phyloP scores from a whole-genome alignment of 768 basidiomycete species.

The Artomyces pyxidatus region DNA sequence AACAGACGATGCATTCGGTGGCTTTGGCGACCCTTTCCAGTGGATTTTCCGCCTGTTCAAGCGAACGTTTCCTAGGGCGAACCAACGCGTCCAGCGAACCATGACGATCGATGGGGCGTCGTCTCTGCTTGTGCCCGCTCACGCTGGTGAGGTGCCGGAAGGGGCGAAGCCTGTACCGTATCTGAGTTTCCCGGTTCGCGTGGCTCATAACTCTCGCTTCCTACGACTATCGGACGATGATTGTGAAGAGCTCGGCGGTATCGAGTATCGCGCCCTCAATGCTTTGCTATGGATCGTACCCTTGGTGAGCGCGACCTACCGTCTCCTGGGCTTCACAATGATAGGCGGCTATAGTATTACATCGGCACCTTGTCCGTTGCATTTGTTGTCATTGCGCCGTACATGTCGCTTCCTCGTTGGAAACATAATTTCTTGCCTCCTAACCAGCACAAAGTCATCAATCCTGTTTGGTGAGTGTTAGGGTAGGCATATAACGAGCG shows the following conservation, averaged over 20 bases:
- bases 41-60: conserved; percentile 35
- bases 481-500: too few species aligned
- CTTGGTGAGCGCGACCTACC: conserved; percentile 38
- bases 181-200: conserved; percentile 25
- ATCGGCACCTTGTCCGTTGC: conserved; percentile 32
- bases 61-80: conserved; percentile 50
- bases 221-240: conserved; percentile 68
- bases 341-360: conserved; percentile 32
- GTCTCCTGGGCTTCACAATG: background rate
- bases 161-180: conserved; percentile 25
- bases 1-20: conserved; percentile 6
- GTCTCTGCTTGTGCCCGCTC: conserved; percentile 31
- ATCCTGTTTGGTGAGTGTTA: conserved; percentile 31
- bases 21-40: conserved; percentile 12
- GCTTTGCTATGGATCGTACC: conserved; percentile 73
- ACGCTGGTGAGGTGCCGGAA: conserved; percentile 5
- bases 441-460: conserved; percentile 30
- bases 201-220: conserved; percentile 76
- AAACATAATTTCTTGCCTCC: conserved; percentile 27
- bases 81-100: conserved; percentile 49
- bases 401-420: conserved; percentile 32
- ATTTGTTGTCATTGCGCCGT: conserved; percentile 40
- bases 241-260: conserved; percentile 82
- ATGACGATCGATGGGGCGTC: conserved; percentile 67
- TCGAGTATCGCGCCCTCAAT: conserved; percentile 81